Conservation (phyloP, 495 filamentous ascomycete species). For the Trichoderma virens region DNA sequence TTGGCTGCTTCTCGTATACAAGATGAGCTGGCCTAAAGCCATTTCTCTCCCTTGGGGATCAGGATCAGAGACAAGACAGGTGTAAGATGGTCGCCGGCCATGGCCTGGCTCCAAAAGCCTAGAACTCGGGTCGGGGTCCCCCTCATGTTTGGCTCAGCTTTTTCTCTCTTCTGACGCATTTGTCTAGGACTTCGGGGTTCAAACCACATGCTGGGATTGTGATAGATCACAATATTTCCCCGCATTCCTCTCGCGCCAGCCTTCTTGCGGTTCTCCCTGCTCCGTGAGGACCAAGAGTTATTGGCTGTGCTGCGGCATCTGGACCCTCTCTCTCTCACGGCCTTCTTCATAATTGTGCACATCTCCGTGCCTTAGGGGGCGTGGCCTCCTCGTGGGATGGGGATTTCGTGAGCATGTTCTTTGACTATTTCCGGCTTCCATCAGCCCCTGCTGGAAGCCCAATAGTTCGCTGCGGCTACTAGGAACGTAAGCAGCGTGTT, state of each 20-base stretch:
- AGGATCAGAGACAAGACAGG: not conserved
- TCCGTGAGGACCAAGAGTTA: not conserved
- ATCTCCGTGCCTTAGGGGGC: not conserved
- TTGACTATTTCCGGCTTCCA: not conserved
- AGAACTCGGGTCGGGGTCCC: not conserved
- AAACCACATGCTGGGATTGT: not conserved
- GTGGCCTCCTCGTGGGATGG: not conserved
- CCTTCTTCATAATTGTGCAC: not conserved
- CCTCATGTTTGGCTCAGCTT: not conserved
- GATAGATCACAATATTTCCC: constrained; percentile 3
- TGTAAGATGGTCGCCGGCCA: not conserved
- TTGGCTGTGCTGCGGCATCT: not conserved
- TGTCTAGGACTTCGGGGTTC: constrained; percentile 2
- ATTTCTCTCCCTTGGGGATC: not conserved
- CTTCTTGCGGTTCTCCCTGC: not conserved
- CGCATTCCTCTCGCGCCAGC: constrained; percentile 1
- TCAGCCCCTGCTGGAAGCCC: not conserved
- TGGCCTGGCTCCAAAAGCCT: not conserved
- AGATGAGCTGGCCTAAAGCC: too few relatives aligned
- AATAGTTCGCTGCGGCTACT: not conserved
- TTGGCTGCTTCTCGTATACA: too few relatives aligned
- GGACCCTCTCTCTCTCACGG: too few relatives aligned
- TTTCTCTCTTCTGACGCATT: not conserved
- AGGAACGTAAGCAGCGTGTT: not conserved
- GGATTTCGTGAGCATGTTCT: not conserved